Conservation (phyloP, 805 yeast species). For the Candida pseudoglaebosa region DNA sequence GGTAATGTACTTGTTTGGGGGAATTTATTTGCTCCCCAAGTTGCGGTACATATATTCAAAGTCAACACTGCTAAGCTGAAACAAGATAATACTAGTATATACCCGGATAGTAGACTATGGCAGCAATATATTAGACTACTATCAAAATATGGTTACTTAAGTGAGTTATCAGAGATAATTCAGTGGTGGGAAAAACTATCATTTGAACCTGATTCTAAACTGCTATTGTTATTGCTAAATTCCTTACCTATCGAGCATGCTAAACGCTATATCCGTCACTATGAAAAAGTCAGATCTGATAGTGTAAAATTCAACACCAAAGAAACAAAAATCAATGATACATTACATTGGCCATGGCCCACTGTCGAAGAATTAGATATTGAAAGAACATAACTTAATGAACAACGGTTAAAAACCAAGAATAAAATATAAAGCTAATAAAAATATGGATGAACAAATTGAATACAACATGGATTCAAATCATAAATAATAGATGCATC, state of each 20-base stretch:
- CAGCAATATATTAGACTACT: slow-evolving; percentile 49
- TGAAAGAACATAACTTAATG: too few relatives aligned
- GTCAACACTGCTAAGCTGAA: slow-evolving; percentile 24
- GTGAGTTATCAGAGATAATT: slow-evolving; percentile 48
- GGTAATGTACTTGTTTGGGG: slow-evolving; percentile 43
- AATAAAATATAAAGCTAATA: too few relatives aligned
- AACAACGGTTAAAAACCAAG: too few relatives aligned
- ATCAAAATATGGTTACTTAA: slow-evolving; percentile 41
- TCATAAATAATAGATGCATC: too few relatives aligned
- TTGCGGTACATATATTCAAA: slow-evolving; percentile 57
- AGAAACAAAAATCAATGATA: slow-evolving; percentile 4
- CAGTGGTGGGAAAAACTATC: slow-evolving; percentile 51
- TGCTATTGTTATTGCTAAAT: slow-evolving; percentile 37
- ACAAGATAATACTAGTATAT: slow-evolving; percentile 14
- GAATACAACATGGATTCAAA: too few relatives aligned
- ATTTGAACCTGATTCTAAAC: slow-evolving; percentile 37
- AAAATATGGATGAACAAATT: too few relatives aligned
- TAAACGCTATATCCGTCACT: slow-evolving; percentile 35
- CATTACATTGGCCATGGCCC: slow-evolving; percentile 35
- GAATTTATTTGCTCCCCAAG: slow-evolving; percentile 50
- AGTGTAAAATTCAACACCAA: slow-evolving; percentile 10
- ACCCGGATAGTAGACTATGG: slow-evolving; percentile 49
- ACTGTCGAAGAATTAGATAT: slow-evolving; percentile 16
- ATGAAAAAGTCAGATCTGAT: slow-evolving; percentile 16
- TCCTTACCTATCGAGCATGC: slow-evolving; percentile 36